Conservation (phyloP, 306 rosid species). For the Rubus idaeus region DNA sequence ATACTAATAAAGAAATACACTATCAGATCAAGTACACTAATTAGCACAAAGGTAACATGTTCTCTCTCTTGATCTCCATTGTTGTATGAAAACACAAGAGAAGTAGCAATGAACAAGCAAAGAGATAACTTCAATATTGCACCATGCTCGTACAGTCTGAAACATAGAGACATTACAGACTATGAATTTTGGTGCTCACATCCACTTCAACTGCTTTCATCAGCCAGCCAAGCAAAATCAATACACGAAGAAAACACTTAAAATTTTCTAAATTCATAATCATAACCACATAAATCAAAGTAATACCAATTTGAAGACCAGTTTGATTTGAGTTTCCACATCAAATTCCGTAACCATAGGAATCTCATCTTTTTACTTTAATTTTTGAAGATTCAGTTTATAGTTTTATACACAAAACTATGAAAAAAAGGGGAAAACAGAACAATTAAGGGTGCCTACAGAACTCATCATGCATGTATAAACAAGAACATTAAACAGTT, state of each 20-base stretch:
- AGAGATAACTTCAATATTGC: constrained; percentile 24
- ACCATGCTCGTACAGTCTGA: constrained; percentile 48
- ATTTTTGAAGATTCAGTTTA: too few species aligned
- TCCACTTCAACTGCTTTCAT: neutral
- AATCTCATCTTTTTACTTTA: too few species aligned
- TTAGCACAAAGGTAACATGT: neutral
- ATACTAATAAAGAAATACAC: neutral
- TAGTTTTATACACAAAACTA: too few species aligned
- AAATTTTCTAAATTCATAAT: neutral
- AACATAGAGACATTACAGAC: constrained; percentile 24
- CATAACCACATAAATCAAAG: neutral
- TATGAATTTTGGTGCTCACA: constrained; percentile 32
- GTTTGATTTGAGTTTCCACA: neutral
- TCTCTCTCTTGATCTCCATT: constrained; percentile 2
- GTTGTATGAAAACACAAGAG: neutral
- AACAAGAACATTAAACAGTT: neutral
- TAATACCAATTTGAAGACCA: neutral
- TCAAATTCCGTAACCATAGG: too few species aligned
- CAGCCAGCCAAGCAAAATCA: neutral
- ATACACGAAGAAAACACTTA: neutral
- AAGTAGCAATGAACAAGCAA: constrained; percentile 18
- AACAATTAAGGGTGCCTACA: neutral
- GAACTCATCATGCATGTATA: neutral
- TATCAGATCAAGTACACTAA: neutral
- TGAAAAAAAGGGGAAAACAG: neutral